These are phyloP conservation scores for Fusarium setosum DNA, from an alignment of 2,329 filamentous ascomycete genomes.

Conservation along the genomic window DNA sequence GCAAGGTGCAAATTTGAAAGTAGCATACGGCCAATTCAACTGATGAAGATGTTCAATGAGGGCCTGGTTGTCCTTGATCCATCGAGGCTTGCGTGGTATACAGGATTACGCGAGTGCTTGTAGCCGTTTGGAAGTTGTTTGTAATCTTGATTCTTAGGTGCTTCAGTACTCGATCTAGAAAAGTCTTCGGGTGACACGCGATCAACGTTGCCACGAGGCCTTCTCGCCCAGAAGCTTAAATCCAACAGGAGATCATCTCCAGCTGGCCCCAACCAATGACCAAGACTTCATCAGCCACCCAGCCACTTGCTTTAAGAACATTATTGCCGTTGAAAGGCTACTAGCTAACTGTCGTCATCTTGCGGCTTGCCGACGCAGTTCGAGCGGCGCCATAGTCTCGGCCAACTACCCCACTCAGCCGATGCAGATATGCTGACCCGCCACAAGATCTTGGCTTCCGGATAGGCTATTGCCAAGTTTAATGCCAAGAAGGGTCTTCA, in stretches of 20 bases:
- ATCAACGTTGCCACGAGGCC: not conserved
- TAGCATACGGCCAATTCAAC: no score
- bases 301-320: not conserved
- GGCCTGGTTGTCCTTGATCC: no score
- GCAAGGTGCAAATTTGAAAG: no score
- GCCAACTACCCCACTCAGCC: constrained; percentile 7
- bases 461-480: not conserved
- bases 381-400: not conserved
- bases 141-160: no score
- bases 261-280: not conserved
- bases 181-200: not conserved
- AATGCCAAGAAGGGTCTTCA: not conserved
- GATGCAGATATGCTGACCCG: not conserved
- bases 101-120: no score
- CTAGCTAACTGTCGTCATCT: constrained; percentile 10
- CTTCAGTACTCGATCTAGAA: not conserved
- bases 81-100: no score
- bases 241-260: not conserved
- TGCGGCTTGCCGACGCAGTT: constrained; percentile 7
- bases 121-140: no score
- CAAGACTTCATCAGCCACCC: not conserved
- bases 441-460: constrained; percentile 1
- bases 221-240: not conserved
- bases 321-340: not conserved
- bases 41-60: no score